Percentiles rank a stretch among this genome's conserved stretches.
phyloP scores from a whole-genome alignment of 352 stramenopile species.

The Phytopythium chamaehyphon region DNA sequence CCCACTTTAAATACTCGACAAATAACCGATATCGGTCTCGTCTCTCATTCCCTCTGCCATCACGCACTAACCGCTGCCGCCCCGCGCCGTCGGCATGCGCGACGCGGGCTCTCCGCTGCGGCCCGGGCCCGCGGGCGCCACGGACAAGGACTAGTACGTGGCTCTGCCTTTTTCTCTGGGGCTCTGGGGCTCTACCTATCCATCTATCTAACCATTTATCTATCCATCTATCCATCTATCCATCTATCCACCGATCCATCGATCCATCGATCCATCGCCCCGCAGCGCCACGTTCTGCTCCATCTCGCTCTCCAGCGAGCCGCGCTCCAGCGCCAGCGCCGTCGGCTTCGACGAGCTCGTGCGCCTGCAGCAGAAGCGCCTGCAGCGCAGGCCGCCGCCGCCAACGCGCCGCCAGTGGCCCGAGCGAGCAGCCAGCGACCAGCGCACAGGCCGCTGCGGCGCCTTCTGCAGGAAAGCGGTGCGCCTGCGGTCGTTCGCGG shows the following conservation, averaged over 20 bases:
- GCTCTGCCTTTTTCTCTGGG: too few species aligned
- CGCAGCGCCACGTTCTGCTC: constrained; percentile 52
- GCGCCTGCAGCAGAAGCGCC: constrained; percentile 15
- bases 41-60: not conserved
- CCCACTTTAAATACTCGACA: too few species aligned
- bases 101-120: constrained; percentile 18
- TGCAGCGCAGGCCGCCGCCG: constrained; percentile 8
- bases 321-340: constrained; percentile 28
- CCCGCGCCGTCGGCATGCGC: too few species aligned
- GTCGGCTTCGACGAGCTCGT: constrained; percentile 23
- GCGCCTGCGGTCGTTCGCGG: constrained; percentile 21
- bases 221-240: too few species aligned
- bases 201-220: too few species aligned
- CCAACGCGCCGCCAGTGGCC: constrained; percentile 1
- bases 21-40: too few species aligned
- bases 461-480: constrained; percentile 1
- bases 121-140: constrained; percentile 20
- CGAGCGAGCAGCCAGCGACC: not conserved
- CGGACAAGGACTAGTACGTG: constrained; percentile 32
- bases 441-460: not conserved
- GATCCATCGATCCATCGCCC: too few species aligned
- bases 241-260: too few species aligned
- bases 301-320: constrained; percentile 55
- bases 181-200: constrained; percentile 3
- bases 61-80: too few species aligned